Percentiles rank a stretch among this genome's conserved stretches.
phyloP scores from a whole-genome alignment of 1,284 basidiomycete genomes.

The Apiotrichum sp. region DNA sequence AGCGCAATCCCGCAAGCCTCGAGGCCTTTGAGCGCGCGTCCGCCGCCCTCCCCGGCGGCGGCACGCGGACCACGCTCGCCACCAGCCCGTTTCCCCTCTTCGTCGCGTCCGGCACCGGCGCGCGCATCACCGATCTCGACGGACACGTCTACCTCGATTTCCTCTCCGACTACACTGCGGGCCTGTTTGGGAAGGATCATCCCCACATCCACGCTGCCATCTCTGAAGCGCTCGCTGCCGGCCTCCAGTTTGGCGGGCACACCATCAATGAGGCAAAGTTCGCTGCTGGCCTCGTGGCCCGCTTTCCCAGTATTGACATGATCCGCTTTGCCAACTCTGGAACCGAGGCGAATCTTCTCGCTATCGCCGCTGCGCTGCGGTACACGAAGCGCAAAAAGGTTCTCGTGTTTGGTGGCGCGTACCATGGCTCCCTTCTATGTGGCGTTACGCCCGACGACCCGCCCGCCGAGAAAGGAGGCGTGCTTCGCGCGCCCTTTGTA shows the following conservation, averaged over 20 bases:
- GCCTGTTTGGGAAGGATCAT: slow-evolving; percentile 28
- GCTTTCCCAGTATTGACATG: slow-evolving; percentile 28
- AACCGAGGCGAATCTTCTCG: slow-evolving; percentile 48
- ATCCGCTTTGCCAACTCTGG: slow-evolving; percentile 46
- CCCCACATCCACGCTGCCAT: slow-evolving; percentile 21
- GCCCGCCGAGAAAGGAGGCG: slow-evolving; percentile 1
- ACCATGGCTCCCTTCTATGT: slow-evolving; percentile 28
- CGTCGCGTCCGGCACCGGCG: slow-evolving; percentile 15
- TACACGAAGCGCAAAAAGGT: slow-evolving; percentile 25
- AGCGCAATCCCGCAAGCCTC: slow-evolving; percentile 13
- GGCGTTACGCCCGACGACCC: slow-evolving; percentile 13
- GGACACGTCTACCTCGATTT: slow-evolving; percentile 26
- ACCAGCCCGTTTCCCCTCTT: slow-evolving; percentile 24
- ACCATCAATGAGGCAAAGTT: slow-evolving; percentile 20
- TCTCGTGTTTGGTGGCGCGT: slow-evolving; percentile 27
- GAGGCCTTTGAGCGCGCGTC: slow-evolving; percentile 7
- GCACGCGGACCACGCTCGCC: slow-evolving; percentile 26
- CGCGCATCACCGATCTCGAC: slow-evolving; percentile 19
- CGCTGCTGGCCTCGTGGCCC: slow-evolving; percentile 14
- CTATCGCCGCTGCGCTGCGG: slow-evolving; percentile 50
- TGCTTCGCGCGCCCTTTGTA: slow-evolving; percentile 20
- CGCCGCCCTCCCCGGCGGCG: slow-evolving; percentile 17
- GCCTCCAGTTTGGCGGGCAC: slow-evolving; percentile 26
- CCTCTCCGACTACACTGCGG: slow-evolving; percentile 26
- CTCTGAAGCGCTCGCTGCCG: slow-evolving; percentile 13